Evolutionary conservation across 495 filamentous ascomycete species (phyloP).

Genomic region (Mytilinidion resinicola): DNA sequence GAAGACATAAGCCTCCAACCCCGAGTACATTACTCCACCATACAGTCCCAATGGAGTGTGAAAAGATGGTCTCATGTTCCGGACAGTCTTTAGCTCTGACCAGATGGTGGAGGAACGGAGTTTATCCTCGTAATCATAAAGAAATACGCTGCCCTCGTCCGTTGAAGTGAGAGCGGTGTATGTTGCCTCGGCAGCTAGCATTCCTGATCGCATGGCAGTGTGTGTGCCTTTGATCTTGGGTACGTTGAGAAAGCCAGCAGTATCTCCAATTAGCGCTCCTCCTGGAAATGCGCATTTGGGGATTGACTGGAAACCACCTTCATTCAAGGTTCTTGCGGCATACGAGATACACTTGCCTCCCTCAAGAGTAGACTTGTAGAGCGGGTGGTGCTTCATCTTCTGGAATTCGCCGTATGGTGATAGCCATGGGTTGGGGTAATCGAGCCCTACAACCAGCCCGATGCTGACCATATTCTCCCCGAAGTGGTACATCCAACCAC

Average conservation of each 20-base stretch:
- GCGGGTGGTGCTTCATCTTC: constrained; percentile 94
- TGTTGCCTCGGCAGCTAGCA: constrained; percentile 89
- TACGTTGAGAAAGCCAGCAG: constrained; percentile 94
- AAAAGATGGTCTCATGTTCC: constrained; percentile 96
- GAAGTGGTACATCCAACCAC: constrained; percentile 98
- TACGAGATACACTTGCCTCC: constrained; percentile 98
- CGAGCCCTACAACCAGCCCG: constrained; percentile 87
- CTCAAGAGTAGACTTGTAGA: constrained; percentile 74
- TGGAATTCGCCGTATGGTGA: constrained; percentile 96
- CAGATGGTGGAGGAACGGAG: constrained; percentile 85
- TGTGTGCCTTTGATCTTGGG: constrained; percentile 99
- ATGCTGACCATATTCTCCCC: constrained; percentile 94
- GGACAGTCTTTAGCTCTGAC: constrained; percentile 89
- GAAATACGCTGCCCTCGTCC: constrained; percentile 64
- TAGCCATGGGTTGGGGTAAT: constrained; percentile 95
- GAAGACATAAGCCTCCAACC: constrained; percentile 81
- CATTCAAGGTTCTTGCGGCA: constrained; percentile 84
- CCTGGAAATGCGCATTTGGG: constrained; percentile 95
- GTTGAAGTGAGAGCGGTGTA: constrained; percentile 63
- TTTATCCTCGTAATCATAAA: constrained; percentile 89
- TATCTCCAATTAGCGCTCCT: constrained; percentile 91
- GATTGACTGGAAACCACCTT: constrained; percentile 96
- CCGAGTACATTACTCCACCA: constrained; percentile 89
- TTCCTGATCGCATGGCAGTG: constrained; percentile 94
- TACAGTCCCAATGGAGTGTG: constrained; percentile 75